These are phyloP conservation scores for Blastobotrys persicus DNA, from an alignment of 1,139 yeast genomes.

Conservation along the genomic window DNA sequence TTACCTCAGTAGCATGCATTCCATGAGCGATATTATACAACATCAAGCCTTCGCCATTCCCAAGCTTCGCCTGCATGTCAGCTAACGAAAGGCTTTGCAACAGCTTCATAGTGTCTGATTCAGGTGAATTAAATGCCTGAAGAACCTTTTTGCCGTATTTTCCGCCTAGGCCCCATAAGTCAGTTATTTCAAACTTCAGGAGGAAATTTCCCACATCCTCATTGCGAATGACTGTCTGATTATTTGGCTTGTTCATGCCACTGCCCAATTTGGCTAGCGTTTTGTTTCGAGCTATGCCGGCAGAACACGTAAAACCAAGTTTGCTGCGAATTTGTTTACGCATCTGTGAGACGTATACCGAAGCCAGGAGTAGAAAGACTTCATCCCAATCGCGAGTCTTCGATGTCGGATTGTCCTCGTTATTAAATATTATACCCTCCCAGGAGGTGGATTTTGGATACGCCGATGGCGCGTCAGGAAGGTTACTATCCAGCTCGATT, in stretches of 20 bases:
- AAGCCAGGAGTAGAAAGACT: conserved; percentile 62
- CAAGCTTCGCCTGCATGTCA: conserved; percentile 38
- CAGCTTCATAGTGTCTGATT: conserved; percentile 29
- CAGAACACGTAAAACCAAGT: conserved; percentile 83
- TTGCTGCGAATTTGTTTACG: conserved; percentile 52
- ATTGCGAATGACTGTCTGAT: conserved; percentile 71
- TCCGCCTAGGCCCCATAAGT: conserved; percentile 91
- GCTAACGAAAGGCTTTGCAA: conserved; percentile 32
- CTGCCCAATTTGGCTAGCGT: conserved; percentile 87
- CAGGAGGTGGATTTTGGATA: conserved; percentile 38
- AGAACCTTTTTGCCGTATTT: conserved; percentile 68
- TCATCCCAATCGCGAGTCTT: conserved; percentile 79
- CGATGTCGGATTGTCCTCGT: not conserved
- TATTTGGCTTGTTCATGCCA: conserved; percentile 78
- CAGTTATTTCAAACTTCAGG: conserved; percentile 59
- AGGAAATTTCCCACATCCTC: conserved; percentile 52
- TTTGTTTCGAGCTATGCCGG: conserved; percentile 78
- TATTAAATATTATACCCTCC: conserved; percentile 28
- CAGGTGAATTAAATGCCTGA: conserved; percentile 37
- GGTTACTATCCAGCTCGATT: conserved; percentile 27
- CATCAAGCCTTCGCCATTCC: conserved; percentile 41
- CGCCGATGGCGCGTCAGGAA: conserved; percentile 46
- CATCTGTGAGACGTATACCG: conserved; percentile 53
- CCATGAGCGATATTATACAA: conserved; percentile 69
- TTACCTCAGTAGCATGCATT: conserved; percentile 49